Conservation (phyloP, 2,329 filamentous ascomycete species). For the Aspergillus viridinutans region DNA sequence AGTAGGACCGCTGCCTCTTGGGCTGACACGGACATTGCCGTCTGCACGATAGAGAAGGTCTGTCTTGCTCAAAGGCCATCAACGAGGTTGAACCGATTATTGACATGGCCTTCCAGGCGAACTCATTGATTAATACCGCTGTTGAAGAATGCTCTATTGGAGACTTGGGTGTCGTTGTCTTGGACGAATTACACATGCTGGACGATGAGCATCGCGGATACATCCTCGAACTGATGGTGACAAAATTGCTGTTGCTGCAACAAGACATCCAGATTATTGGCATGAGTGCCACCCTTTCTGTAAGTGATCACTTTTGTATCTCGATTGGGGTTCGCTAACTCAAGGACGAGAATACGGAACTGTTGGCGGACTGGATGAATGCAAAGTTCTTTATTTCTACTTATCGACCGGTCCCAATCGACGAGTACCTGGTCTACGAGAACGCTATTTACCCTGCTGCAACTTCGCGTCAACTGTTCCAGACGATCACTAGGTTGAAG, state of each 20-base stretch:
- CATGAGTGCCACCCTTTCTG: constrained; percentile 75
- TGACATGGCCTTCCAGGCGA: constrained; percentile 52
- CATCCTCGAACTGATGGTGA: constrained; percentile 68
- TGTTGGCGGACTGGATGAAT: constrained; percentile 66
- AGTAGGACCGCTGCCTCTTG: constrained; percentile 64
- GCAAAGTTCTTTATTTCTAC: constrained; percentile 69
- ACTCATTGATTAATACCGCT: constrained; percentile 67
- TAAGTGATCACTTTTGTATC: constrained; percentile 33
- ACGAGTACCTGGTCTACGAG: constrained; percentile 70
- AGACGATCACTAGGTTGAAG: constrained; percentile 52
- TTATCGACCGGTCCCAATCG: constrained; percentile 70
- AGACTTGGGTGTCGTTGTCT: constrained; percentile 62
- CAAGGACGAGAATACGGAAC: constrained; percentile 58
- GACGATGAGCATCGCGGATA: constrained; percentile 73
- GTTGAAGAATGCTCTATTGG: constrained; percentile 66
- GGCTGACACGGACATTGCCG: constrained; percentile 71
- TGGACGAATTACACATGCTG: constrained; percentile 80
- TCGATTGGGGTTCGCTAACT: constrained; percentile 6
- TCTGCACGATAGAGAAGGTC: constrained; percentile 74
- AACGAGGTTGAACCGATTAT: background rate
- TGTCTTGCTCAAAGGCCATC: constrained; percentile 25
- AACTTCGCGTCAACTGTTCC: constrained; percentile 55
- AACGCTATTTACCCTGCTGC: constrained; percentile 62
- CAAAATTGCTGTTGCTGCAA: constrained; percentile 66
- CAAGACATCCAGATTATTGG: constrained; percentile 67